Evolutionary conservation across 768 basidiomycete genomes (phyloP).

Genomic region (Lactarius akahatsu): DNA sequence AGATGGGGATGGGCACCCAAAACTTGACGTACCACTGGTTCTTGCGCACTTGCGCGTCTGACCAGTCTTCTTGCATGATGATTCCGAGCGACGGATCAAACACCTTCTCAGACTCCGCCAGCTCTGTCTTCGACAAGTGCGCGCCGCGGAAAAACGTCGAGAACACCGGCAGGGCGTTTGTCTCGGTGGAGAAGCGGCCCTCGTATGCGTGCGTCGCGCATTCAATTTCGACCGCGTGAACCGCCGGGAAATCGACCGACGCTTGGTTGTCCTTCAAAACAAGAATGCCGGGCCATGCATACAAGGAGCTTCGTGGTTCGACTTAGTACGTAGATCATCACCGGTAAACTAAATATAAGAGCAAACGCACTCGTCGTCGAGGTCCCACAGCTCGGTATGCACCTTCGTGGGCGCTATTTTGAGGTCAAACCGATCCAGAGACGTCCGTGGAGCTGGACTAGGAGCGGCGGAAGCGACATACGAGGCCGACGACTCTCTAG

Average conservation of each 20-base stretch:
- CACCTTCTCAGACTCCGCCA: not conserved
- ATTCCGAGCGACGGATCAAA: slow-evolving; percentile 23
- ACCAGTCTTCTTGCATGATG: slow-evolving; percentile 28
- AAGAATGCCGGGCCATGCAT: slow-evolving; percentile 26
- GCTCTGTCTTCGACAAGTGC: slow-evolving; percentile 7
- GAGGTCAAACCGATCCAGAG: slow-evolving; percentile 28
- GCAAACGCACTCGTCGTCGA: slow-evolving; percentile 26
- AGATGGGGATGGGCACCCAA: slow-evolving; percentile 30
- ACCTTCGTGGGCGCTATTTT: slow-evolving; percentile 19
- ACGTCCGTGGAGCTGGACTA: slow-evolving; percentile 7
- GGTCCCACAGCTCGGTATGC: slow-evolving; percentile 30
- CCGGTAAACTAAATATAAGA: not conserved
- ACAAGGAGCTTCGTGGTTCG: slow-evolving; percentile 9
- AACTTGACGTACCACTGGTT: slow-evolving; percentile 30
- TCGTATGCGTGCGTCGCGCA: slow-evolving; percentile 29
- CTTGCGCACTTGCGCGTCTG: slow-evolving; percentile 18
- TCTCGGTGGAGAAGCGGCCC: slow-evolving; percentile 29
- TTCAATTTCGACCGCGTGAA: slow-evolving; percentile 21
- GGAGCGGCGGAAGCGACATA: slow-evolving; percentile 11
- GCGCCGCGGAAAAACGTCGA: slow-evolving; percentile 19
- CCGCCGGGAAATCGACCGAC: slow-evolving; percentile 7
- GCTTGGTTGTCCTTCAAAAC: slow-evolving; percentile 25
- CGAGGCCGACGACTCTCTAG: slow-evolving; percentile 9
- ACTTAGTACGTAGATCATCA: not conserved
- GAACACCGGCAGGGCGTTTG: slow-evolving; percentile 26